phyloP scores from a whole-genome alignment of 1,139 yeast species.

The Martiniozyma asiatica region DNA sequence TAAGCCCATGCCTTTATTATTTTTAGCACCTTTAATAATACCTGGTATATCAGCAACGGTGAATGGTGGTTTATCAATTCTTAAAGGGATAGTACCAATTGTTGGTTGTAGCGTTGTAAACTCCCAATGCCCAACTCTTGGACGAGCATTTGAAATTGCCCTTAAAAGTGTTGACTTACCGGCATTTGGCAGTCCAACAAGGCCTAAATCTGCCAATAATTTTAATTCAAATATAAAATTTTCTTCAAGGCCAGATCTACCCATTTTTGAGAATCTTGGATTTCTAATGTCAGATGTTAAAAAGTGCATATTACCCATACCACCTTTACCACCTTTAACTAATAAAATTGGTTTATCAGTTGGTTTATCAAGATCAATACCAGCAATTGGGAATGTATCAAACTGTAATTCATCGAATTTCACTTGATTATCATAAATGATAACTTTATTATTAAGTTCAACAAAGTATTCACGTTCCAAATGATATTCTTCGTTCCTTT shows the following conservation, averaged over 20 bases:
- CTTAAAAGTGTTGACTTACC: conserved; percentile 84
- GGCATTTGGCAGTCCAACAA: conserved; percentile 93
- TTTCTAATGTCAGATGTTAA: conserved; percentile 72
- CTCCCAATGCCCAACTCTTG: conserved; percentile 94
- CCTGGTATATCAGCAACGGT: conserved; percentile 98
- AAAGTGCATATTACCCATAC: conserved; percentile 94
- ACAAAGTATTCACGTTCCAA: conserved; percentile 50
- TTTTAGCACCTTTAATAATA: conserved; percentile 74
- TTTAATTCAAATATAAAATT: conserved; percentile 73
- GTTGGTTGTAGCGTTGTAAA: conserved; percentile 90
- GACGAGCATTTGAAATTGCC: conserved; percentile 84
- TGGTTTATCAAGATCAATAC: conserved; percentile 60
- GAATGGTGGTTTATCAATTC: conserved; percentile 60
- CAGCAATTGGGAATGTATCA: conserved; percentile 69
- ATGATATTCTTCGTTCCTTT: conserved; percentile 61
- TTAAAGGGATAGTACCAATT: conserved; percentile 69
- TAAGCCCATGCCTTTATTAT: conserved; percentile 85
- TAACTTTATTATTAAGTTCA: conserved; percentile 50
- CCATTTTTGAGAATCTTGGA: conserved; percentile 77
- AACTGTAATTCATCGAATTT: conserved; percentile 44
- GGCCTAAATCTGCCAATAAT: conserved; percentile 80
- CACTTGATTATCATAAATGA: conserved; percentile 49
- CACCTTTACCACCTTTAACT: conserved; percentile 81
- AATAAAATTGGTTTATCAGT: conserved; percentile 58
- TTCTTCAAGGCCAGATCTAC: conserved; percentile 58